A percentile compares a stretch with the other conserved stretches of the same genome.
phyloP scores from a whole-genome alignment of 352 stramenopile genomes.

The Plasmopara viticola region DNA sequence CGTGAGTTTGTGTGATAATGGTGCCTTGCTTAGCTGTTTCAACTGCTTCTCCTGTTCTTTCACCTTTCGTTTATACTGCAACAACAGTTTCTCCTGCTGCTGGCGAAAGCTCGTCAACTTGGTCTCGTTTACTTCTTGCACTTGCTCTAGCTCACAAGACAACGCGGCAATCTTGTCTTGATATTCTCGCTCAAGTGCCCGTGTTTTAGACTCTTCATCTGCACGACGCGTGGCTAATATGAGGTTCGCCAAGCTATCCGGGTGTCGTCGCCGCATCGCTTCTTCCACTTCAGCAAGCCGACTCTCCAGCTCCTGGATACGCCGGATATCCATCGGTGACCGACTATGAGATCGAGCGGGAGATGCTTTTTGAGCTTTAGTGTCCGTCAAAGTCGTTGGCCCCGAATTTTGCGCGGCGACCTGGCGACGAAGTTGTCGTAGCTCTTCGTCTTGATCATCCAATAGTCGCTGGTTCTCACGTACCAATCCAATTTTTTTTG shows the following conservation, averaged over 20 bases:
- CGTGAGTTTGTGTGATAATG: slow-evolving; percentile 4
- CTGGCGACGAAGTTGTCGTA: slow-evolving; percentile 30
- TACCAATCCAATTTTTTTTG: slow-evolving; percentile 86
- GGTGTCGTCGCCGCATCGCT: slow-evolving; percentile 66
- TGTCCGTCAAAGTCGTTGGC: slow-evolving; percentile 12
- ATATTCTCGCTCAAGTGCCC: slow-evolving; percentile 30
- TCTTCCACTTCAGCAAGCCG: slow-evolving; percentile 65
- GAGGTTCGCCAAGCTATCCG: slow-evolving; percentile 73
- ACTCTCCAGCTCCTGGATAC: slow-evolving; percentile 70
- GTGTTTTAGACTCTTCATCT: slow-evolving; percentile 53
- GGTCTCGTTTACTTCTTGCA: slow-evolving; percentile 43
- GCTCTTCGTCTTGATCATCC: slow-evolving; percentile 66
- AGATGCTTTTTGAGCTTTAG: slow-evolving; percentile 11
- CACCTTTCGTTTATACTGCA: slow-evolving; percentile 63
- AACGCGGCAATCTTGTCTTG: slow-evolving; percentile 36
- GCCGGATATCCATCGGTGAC: slow-evolving; percentile 51
- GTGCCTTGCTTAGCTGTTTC: slow-evolving; percentile 18
- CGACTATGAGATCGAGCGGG: slow-evolving; percentile 19
- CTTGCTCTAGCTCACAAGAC: slow-evolving; percentile 40
- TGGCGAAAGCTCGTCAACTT: slow-evolving; percentile 68
- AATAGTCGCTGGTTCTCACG: slow-evolving; percentile 74
- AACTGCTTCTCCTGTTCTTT: slow-evolving; percentile 40
- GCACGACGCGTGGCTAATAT: slow-evolving; percentile 64
- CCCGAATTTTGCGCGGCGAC: slow-evolving; percentile 7
- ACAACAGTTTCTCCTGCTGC: slow-evolving; percentile 69